These are phyloP conservation scores for Mucor indicus DNA, from an alignment of 371 early-diverging fungal genomes.

Conservation along the genomic window DNA sequence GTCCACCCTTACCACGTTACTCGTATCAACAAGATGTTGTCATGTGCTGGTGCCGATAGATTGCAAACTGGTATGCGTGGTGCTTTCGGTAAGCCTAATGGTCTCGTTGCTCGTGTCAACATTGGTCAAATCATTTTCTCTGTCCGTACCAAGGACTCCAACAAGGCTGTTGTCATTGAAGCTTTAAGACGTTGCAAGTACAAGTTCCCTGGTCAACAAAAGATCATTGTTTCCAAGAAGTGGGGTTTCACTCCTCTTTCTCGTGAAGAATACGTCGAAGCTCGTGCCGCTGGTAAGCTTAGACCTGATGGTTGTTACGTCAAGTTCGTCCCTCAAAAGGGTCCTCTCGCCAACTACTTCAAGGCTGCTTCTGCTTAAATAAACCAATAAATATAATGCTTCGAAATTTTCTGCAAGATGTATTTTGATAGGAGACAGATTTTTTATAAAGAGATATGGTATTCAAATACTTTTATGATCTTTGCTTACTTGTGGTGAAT, in stretches of 20 bases:
- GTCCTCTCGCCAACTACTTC: constrained; percentile 74
- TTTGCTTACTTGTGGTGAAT: too few species aligned
- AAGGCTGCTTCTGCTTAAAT: constrained; percentile 29
- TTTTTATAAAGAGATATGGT: too few species aligned
- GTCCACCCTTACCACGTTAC: constrained; percentile 99
- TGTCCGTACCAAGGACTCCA: constrained; percentile 96
- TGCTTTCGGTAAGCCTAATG: constrained; percentile 99
- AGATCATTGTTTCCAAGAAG: constrained; percentile 98
- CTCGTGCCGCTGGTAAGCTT: constrained; percentile 77
- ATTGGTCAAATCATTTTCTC: constrained; percentile 99
- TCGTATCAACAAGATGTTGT: constrained; percentile 99
- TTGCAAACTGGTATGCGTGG: constrained; percentile 99
- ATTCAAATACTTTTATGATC: too few species aligned
- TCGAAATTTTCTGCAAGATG: too few species aligned
- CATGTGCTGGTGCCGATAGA: constrained; percentile 99
- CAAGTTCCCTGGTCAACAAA: constrained; percentile 99
- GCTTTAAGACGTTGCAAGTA: constrained; percentile 96
- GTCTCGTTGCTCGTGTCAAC: constrained; percentile 99
- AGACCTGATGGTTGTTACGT: constrained; percentile 97
- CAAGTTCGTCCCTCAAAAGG: constrained; percentile 93
- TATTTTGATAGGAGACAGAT: too few species aligned
- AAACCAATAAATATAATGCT: too few species aligned
- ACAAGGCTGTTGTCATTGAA: constrained; percentile 95
- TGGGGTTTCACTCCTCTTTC: constrained; percentile 99
- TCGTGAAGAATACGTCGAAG: constrained; percentile 89